Base-by-base conservation (phyloP, 768 basidiomycete species). In the Leucocoprinus birnbaumii region DNA sequence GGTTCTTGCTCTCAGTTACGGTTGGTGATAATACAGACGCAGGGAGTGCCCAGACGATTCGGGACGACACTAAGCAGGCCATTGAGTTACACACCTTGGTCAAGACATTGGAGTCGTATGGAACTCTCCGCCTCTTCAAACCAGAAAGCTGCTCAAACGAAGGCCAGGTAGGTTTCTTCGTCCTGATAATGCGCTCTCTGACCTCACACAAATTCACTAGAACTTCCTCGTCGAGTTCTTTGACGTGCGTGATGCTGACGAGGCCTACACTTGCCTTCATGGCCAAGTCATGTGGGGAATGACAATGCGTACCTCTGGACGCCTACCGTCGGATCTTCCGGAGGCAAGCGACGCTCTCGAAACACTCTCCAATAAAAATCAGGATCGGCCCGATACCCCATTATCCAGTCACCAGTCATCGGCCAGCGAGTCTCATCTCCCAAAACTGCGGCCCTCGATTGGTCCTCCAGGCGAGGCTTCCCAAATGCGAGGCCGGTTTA, bases 151-250 rank as follows among this genome's bases (percentile, higher is more conserved):
- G 62, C 42, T 59, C 57, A 10, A 55, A 59, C 25, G 59, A 62
- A n/a, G 55, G 63, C 21, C 50, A 63, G 58, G 73, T 72, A 50
- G 56, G 64, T 51, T 18, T 40, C 43, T n/a, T 14, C 24, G 18
- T 37, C 8, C 22, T 38, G n/a, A n/a, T 25, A 38, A 24, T 51
- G 19, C 43, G 19, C 53, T 27, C 11, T 34, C 5, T 48, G 42
- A 13, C 16, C 27, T 56, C 5, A 43, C 26, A 25, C 13, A 22
- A 22, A 26, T 51, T 16, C 34, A 42, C 50, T 58, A 70, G 65
- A 67, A 76, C 25, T 89, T 83, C 66, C 70, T 68, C 38, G 79
- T 85, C 49, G 87, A 90, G 59, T 93, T 80, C 64, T 86, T 77
- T 63, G 88, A 91, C 62, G 73, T 81, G 24, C 76, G 86, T 22